A percentile compares a stretch with the other conserved stretches of the same genome.
These are phyloP conservation scores for Amoebophrya sp. DNA, from an alignment of 169 alveolate genomes.

Conservation along the genomic window DNA sequence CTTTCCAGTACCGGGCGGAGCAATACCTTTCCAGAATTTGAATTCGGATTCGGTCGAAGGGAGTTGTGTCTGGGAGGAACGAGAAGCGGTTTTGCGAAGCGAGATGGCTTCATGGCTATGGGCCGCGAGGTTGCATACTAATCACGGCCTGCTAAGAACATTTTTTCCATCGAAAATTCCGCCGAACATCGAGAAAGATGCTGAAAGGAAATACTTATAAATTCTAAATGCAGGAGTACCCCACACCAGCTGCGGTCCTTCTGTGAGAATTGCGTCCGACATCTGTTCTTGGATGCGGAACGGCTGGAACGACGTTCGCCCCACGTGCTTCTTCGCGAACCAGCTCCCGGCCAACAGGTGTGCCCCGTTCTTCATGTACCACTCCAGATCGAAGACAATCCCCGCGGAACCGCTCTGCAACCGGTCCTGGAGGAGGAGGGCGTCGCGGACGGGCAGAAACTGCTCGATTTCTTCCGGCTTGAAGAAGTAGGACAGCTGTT, in stretches of 20 bases:
- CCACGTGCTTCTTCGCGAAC: constrained; percentile 29
- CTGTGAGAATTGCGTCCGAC: neutral
- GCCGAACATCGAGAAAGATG: too few relatives aligned
- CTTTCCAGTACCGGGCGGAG: constrained; percentile 37
- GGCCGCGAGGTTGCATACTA: too few relatives aligned
- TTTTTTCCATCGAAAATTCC: too few relatives aligned
- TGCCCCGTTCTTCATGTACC: constrained; percentile 30
- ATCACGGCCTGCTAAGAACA: too few relatives aligned
- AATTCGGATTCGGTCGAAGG: too few relatives aligned
- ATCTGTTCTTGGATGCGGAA: constrained; percentile 26
- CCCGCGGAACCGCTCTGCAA: neutral
- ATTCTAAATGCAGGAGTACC: too few relatives aligned
- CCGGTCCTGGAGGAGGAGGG: constrained; percentile 16
- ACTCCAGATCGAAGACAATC: neutral
- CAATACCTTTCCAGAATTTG: too few relatives aligned
- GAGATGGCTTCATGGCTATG: too few relatives aligned
- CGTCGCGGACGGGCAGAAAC: constrained; percentile 13
- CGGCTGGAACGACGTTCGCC: constrained; percentile 24
- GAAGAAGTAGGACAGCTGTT: neutral
- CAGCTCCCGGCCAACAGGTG: constrained; percentile 24
- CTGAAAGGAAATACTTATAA: too few relatives aligned
- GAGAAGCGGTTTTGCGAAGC: too few relatives aligned
- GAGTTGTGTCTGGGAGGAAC: too few relatives aligned
- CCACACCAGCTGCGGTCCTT: constrained; percentile 26
- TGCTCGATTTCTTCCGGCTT: neutral